These are phyloP conservation scores for Cladosporium sp. DNA, from an alignment of 2,329 filamentous ascomycete genomes.

Conservation along the genomic window DNA sequence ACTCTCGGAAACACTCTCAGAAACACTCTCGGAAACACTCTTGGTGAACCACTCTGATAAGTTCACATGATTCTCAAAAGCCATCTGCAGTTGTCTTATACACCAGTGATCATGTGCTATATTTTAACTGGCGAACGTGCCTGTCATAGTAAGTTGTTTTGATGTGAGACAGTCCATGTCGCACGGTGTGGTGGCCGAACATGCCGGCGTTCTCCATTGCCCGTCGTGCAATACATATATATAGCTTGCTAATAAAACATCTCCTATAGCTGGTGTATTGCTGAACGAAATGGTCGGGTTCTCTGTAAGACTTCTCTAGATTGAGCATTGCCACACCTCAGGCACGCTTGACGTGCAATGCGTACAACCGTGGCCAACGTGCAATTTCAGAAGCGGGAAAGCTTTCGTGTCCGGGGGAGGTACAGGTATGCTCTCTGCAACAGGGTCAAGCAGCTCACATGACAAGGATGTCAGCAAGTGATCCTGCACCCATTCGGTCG, in stretches of 20 bases:
- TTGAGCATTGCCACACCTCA: conserved; percentile 12
- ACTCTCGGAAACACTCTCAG: conserved; percentile 11
- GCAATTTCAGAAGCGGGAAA: not conserved
- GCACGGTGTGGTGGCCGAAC: conserved; percentile 3
- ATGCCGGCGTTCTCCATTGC: conserved; percentile 6
- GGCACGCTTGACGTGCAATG: conserved; percentile 11
- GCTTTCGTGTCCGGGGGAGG: not conserved
- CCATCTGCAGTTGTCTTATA: conserved; percentile 11
- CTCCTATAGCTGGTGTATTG: conserved; percentile 3
- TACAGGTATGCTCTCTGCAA: not conserved
- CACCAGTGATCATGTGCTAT: not conserved
- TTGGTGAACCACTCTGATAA: not conserved
- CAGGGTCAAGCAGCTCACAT: not conserved
- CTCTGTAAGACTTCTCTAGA: conserved; percentile 10
- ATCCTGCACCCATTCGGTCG: not conserved
- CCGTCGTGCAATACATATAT: conserved; percentile 7
- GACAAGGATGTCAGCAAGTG: not conserved
- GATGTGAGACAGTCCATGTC: conserved; percentile 4
- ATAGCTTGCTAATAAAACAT: conserved; percentile 6
- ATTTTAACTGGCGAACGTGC: conserved; percentile 6
- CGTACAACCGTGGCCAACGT: not conserved
- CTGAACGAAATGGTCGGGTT: not conserved
- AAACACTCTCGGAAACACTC: conserved; percentile 10
- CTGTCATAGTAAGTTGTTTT: conserved; percentile 1
- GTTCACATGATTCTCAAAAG: not conserved